A percentile compares a stretch with the other conserved stretches of the same genome.
These are phyloP conservation scores for Cordyceps fumosorosea DNA, from an alignment of 2,329 filamentous ascomycete species.

Conservation along the genomic window DNA sequence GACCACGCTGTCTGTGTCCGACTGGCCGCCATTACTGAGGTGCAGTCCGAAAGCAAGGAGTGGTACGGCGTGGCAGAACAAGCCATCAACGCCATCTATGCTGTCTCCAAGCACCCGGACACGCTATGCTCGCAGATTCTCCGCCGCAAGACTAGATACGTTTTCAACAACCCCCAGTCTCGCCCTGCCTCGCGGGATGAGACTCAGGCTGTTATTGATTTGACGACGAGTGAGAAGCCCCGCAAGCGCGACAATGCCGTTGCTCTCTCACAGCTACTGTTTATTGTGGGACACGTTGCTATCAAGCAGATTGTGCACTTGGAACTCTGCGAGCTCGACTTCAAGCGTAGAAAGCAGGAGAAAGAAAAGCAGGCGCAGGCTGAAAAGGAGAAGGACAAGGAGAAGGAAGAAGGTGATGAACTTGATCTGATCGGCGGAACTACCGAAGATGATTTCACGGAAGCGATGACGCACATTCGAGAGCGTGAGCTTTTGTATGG, in stretches of 20 bases:
- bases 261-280: slow-evolving; percentile 81
- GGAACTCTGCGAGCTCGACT: slow-evolving; percentile 94
- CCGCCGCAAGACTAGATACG: slow-evolving; percentile 74
- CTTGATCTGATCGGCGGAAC: slow-evolving; percentile 95
- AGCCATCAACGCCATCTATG: slow-evolving; percentile 91
- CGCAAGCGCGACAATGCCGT: slow-evolving; percentile 62
- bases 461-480: slow-evolving; percentile 76
- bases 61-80: slow-evolving; percentile 97
- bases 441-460: slow-evolving; percentile 86
- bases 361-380: slow-evolving; percentile 61
- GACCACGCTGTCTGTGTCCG: slow-evolving; percentile 81
- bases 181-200: slow-evolving; percentile 43
- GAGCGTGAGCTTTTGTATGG: slow-evolving; percentile 81
- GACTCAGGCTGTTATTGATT: slow-evolving; percentile 30
- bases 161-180: slow-evolving; percentile 54
- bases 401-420: slow-evolving; percentile 70
- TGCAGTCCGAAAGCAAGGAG: slow-evolving; percentile 84
- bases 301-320: slow-evolving; percentile 99
- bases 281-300: slow-evolving; percentile 91
- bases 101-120: slow-evolving; percentile 88
- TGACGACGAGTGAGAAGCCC: slow-evolving; percentile 32
- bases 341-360: slow-evolving; percentile 91
- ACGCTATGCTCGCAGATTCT: slow-evolving; percentile 87
- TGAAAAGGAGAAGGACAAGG: slow-evolving; percentile 49
- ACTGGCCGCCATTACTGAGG: slow-evolving; percentile 77